Evolutionary conservation across 2,329 filamentous ascomycete genomes (phyloP), one percentile per base, ranked within the genome.

Genomic region (Curvularia hawaiiensis): DNA sequence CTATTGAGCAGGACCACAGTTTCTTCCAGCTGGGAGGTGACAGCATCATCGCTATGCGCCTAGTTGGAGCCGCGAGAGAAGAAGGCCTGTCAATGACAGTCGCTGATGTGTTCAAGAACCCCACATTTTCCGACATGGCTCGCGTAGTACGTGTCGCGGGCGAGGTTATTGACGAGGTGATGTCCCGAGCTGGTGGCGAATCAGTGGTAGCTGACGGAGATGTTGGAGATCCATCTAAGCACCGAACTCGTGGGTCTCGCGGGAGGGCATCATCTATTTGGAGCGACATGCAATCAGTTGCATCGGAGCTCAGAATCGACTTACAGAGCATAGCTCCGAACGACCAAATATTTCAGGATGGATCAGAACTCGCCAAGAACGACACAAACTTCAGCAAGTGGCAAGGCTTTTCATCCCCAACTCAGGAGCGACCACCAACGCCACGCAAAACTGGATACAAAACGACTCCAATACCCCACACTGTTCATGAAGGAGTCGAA

Each of bases 21-120:
- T 75, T 75, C 46, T 75, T 75, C 50, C 66, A 71, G 54, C 63
- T 73, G 10, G 72, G 72, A 33, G 72, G 72, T 12, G 71, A 74
- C 46, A 71, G 65, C 38, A 73, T 75, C 38, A 70, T 73, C 41
- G 72, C 72, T 8, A 75, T 75, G 72, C 66, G 69, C 47, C 61
- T 75, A 6, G 72, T 74, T 6, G 70, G 69, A 9, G 69, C 68
- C 22, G 71, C 71, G 24, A 65, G 72, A 12, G 71, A 73, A 45
- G 69, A 74, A 45, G 71, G 71, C 5, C 35, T 74, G 24, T 69
- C 68, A 3, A 72, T 75, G 67, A 75, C 70, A 0, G 72, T 75
- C 4, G 72, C 72, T 10, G 71, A 75, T 53, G 67, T 74, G 20
- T 73, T 75, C 62, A 71, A 69, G 46, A 72, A 74, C 44, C 70